phyloP scores from a whole-genome alignment of 352 stramenopile species.

The Elongisporangium undulatum region DNA sequence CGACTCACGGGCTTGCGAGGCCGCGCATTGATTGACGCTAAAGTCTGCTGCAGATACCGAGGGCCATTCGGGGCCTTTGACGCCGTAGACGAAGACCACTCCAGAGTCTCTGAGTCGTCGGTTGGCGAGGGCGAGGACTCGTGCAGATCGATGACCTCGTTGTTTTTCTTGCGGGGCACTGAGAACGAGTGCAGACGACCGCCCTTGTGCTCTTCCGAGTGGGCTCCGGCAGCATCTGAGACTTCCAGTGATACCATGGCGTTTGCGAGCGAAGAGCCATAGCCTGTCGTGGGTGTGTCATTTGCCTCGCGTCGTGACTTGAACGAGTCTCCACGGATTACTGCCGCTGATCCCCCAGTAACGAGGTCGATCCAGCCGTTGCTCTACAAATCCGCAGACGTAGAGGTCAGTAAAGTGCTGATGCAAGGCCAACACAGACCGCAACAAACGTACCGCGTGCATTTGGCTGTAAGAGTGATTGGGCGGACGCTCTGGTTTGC shows the following conservation, averaged over 20 bases:
- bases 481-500: conserved; percentile 62
- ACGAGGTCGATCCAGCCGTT: conserved; percentile 68
- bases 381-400: conserved; percentile 16
- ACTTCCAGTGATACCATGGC: conserved; percentile 16
- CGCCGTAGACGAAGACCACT: conserved; percentile 9
- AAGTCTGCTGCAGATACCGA: conserved; percentile 46
- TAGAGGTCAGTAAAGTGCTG: background rate
- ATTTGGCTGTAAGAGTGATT: conserved; percentile 78
- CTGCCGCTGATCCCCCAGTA: conserved; percentile 15
- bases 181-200: conserved; percentile 40
- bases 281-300: background rate
- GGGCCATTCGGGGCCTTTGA: conserved; percentile 13
- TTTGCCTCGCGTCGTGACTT: background rate
- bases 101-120: conserved; percentile 37
- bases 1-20: conserved; percentile 18
- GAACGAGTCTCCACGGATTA: background rate
- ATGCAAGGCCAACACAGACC: background rate
- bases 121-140: conserved; percentile 28
- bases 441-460: conserved; percentile 39
- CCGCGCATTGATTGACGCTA: conserved; percentile 48
- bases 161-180: conserved; percentile 24
- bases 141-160: conserved; percentile 16
- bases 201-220: background rate
- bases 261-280: background rate
- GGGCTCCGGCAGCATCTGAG: conserved; percentile 3